These are phyloP conservation scores for Magnusiomyces fungicola DNA, from an alignment of 1,139 yeast genomes.

Conservation along the genomic window DNA sequence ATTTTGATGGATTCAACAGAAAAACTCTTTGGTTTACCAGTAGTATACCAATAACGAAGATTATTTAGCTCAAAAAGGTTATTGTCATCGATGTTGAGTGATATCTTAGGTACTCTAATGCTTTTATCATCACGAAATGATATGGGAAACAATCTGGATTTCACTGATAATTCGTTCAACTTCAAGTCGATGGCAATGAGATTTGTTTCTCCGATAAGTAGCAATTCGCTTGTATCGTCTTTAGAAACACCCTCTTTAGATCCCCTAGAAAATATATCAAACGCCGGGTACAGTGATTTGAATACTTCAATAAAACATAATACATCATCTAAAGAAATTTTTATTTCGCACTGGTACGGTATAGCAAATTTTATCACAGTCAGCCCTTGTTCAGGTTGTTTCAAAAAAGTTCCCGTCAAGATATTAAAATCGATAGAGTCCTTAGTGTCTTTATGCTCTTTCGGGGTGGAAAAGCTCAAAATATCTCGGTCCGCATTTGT, in stretches of 20 bases:
- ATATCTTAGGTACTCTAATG: background rate
- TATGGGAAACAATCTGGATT: background rate
- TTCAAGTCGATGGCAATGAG: slow-evolving; percentile 14
- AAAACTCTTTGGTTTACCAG: background rate
- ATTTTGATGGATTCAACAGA: background rate
- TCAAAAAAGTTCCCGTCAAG: no score
- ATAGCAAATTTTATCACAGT: slow-evolving; percentile 16
- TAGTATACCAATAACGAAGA: background rate
- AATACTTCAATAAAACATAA: slow-evolving; percentile 12
- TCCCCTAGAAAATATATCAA: background rate
- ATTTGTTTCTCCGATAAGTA: slow-evolving; percentile 18
- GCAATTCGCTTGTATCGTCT: background rate
- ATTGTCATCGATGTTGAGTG: slow-evolving; percentile 14
- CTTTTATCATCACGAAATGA: background rate
- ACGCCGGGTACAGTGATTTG: slow-evolving; percentile 4
- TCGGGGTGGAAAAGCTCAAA: no score
- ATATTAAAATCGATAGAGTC: no score
- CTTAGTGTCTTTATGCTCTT: no score
- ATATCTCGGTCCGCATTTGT: background rate
- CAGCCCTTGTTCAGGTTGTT: background rate
- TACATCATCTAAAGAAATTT: slow-evolving; percentile 15
- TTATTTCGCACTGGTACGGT: slow-evolving; percentile 19
- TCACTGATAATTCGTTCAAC: background rate
- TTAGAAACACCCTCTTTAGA: background rate
- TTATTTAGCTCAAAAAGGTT: slow-evolving; percentile 3